Conservation (phyloP, 2,329 filamentous ascomycete species). For the Pleomassaria siparia region DNA sequence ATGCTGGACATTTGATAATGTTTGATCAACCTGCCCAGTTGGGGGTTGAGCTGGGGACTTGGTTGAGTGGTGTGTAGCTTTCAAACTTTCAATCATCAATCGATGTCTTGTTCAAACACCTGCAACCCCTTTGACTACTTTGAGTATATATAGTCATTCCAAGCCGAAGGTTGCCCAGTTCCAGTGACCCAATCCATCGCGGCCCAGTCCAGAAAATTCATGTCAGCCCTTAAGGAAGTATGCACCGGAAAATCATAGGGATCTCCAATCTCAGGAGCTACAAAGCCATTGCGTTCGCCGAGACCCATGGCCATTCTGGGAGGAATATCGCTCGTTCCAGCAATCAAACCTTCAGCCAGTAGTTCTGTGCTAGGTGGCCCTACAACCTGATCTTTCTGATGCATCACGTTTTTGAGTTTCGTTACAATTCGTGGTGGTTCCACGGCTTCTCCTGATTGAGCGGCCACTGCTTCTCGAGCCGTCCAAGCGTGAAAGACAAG, state of each 20-base stretch:
- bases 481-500: constrained; percentile 66
- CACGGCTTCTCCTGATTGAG: constrained; percentile 12
- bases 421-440: constrained; percentile 28
- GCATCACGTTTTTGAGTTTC: constrained; percentile 18
- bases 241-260: background rate
- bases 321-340: background rate
- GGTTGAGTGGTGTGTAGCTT: too few relatives aligned
- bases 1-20: too few relatives aligned
- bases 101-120: too few relatives aligned
- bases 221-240: background rate
- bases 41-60: too few relatives aligned
- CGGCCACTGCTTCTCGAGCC: constrained; percentile 42
- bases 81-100: too few relatives aligned
- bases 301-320: background rate
- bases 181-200: background rate
- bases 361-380: background rate
- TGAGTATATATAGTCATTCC: too few relatives aligned
- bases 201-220: background rate
- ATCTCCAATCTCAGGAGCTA: background rate
- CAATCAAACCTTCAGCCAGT: background rate
- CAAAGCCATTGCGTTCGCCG: background rate
- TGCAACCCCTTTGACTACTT: too few relatives aligned
- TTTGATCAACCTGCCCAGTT: too few relatives aligned
- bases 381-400: background rate
- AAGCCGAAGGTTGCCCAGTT: too few relatives aligned